A percentile compares a stretch with the other conserved stretches of the same genome.
phyloP scores from a whole-genome alignment of 306 rosid species.

The Cyclanthera cordifolia region DNA sequence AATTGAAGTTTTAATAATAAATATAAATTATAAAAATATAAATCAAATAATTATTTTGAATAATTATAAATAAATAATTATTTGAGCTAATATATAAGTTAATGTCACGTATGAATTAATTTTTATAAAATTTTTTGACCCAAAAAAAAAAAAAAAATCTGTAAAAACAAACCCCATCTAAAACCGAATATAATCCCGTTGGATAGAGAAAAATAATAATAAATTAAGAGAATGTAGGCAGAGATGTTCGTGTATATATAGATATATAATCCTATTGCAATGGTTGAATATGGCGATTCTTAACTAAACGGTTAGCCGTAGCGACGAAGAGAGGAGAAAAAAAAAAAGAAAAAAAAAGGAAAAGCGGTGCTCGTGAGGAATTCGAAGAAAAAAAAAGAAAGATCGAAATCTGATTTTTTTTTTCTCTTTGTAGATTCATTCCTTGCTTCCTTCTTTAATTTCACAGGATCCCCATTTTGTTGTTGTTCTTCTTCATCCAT shows the following conservation, averaged over 20 bases:
- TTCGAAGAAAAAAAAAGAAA: too few species aligned
- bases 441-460: constrained; percentile 75
- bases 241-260: not conserved
- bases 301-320: constrained; percentile 8
- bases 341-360: not conserved
- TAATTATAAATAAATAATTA: too few species aligned
- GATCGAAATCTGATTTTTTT: not conserved
- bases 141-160: too few species aligned
- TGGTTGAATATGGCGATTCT: not conserved
- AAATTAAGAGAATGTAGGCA: not conserved
- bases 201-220: not conserved
- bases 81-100: too few species aligned
- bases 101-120: too few species aligned
- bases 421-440: constrained; percentile 40
- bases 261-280: not conserved
- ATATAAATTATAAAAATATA: too few species aligned
- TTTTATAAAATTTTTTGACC: too few species aligned
- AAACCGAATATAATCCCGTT: not conserved
- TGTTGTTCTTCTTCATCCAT: constrained; percentile 1
- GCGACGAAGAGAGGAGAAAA: not conserved
- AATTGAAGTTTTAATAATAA: too few species aligned
- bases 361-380: constrained; percentile 19
- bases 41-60: too few species aligned
- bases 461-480: constrained; percentile 86
- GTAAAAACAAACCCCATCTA: too few species aligned